These are phyloP conservation scores for Striga asiatica DNA, from an alignment of 257 asterid species.

Conservation along the genomic window DNA sequence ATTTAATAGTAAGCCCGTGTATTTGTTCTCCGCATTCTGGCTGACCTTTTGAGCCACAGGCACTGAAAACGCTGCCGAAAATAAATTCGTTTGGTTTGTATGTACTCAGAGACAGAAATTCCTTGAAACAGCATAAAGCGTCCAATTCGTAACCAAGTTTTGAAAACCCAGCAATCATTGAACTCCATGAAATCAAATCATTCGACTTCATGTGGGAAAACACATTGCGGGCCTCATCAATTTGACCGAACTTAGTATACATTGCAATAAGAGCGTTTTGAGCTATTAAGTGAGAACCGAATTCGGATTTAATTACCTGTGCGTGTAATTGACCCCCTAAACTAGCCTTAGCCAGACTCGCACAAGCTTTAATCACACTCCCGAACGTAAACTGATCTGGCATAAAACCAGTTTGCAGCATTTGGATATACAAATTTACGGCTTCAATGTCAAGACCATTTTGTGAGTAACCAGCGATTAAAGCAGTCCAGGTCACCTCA, in stretches of 20 bases:
- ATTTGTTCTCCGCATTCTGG: conserved; percentile 51
- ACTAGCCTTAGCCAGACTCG: conserved; percentile 25
- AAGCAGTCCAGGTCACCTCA: conserved; percentile 62
- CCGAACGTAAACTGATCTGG: conserved; percentile 69
- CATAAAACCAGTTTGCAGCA: conserved; percentile 36
- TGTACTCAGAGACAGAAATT: conserved; percentile 36
- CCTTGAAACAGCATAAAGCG: conserved; percentile 45
- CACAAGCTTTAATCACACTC: conserved; percentile 51
- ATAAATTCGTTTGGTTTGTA: conserved; percentile 49
- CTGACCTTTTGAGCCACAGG: conserved; percentile 42
- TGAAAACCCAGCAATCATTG: conserved; percentile 64
- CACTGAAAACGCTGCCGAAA: conserved; percentile 59
- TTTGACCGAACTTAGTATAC: conserved; percentile 44
- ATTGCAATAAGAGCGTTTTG: conserved; percentile 66
- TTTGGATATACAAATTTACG: conserved; percentile 32
- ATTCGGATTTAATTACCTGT: conserved; percentile 47
- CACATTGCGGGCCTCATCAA: conserved; percentile 31
- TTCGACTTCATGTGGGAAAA: conserved; percentile 34
- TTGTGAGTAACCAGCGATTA: conserved; percentile 58
- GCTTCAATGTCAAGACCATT: conserved; percentile 46
- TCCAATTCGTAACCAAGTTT: conserved; percentile 56
- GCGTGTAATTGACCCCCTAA: conserved; percentile 55
- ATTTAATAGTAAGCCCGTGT: conserved; percentile 50
- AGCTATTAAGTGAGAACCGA: conserved; percentile 43
- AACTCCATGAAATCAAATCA: conserved; percentile 79